Base-by-base conservation (phyloP, 1,139 yeast species). In the Saccharomyces hybrid region DNA sequence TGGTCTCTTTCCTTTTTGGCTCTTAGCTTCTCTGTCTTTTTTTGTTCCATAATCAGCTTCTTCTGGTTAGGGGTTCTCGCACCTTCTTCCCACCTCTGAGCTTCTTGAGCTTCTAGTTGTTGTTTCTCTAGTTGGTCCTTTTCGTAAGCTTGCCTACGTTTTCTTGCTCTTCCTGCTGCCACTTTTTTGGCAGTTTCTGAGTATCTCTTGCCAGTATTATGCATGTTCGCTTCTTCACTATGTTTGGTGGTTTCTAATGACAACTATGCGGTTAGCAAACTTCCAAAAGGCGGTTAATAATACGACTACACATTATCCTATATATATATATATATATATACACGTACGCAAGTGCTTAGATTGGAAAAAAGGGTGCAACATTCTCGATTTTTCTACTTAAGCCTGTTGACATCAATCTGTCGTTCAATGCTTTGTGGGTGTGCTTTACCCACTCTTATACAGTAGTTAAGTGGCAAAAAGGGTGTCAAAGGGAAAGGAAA, bases 31-130 rank as follows among this genome's bases (percentile, higher is more conserved):
- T 61, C 66, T 48, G 59, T 59, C 44, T 53, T 58, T 55, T 64
- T 64, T 50, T 57, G 59, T 38, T 61, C 63, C 50, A 64, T 64
- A 5, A 53, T 52, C n/a, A 50, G 49, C 56, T 62, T 64, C 54
- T 62, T 64, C 31, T 57, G 53, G 51, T 55, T 61, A 8, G 61
- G 58, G 26, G 56, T 71, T 68, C 26, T 73, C 61, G 64, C 66
- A 61, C 63, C 77, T 55, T 58, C 70, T 57, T 57, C 73, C 68
- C 59, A 72, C 58, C 51, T 68, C 58, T 56, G 61, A 59, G 53
- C 62, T 56, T 52, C 64, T 51, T 51, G 64, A 14, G 64, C 64
- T 51, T 62, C 68, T 42, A 51, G 48, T 38, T 51, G 54, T n/a
- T 57, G 59, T 29, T 52, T 52, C 31, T 64, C 60, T 26, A 62